Evolutionary conservation across 257 asterid species (phyloP).

Genomic region (Solanum pinnatisectum): DNA sequence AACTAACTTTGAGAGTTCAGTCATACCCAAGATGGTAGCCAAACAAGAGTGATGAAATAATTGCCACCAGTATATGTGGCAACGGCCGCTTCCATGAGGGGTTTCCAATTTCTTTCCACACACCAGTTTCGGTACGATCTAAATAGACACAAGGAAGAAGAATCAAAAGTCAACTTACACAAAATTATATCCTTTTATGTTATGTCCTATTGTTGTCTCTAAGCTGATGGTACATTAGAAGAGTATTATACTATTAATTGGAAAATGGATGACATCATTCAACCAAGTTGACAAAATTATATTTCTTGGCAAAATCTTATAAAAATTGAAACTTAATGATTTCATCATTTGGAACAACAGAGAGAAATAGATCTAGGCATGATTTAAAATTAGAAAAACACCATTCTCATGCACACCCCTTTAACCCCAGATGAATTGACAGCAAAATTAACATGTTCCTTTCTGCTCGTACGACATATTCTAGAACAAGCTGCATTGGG

Average conservation of each 20-base stretch:
- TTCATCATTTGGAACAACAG: not conserved
- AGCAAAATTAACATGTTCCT: not conserved
- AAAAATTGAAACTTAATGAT: not conserved
- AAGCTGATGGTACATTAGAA: not conserved
- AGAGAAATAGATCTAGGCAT: not conserved
- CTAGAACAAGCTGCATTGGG: not conserved
- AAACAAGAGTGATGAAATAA: constrained; percentile 66
- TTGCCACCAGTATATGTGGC: constrained; percentile 88
- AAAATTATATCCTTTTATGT: not conserved
- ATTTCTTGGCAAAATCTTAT: not conserved
- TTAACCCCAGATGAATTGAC: not conserved
- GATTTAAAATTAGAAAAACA: not conserved
- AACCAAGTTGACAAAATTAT: not conserved
- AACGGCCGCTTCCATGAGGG: constrained; percentile 86
- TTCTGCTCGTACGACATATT: not conserved
- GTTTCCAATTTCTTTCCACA: constrained; percentile 39
- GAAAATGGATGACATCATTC: not conserved
- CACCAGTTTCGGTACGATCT: constrained; percentile 32
- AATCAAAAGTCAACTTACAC: not conserved
- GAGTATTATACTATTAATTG: not conserved
- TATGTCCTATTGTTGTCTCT: not conserved
- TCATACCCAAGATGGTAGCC: constrained; percentile 96
- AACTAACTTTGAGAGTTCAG: constrained; percentile 1
- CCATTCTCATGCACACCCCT: not conserved
- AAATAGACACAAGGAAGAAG: constrained; percentile 6